Evolutionary conservation across 176 grass and related monocot species (phyloP).

Genomic region (Hsuehochloa calcarea): DNA sequence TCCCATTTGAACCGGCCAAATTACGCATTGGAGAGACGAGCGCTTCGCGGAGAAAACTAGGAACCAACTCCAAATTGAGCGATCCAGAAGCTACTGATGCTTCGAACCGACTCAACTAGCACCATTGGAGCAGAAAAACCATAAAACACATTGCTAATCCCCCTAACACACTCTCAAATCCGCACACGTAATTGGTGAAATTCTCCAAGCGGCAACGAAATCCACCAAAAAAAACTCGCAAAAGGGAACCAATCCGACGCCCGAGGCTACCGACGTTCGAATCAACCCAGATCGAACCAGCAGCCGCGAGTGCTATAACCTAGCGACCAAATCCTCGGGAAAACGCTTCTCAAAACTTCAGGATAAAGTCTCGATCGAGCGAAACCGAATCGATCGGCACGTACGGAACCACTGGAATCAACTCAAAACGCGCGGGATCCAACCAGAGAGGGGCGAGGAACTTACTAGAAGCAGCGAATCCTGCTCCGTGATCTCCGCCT

Average conservation of each 20-base stretch:
- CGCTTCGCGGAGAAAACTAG: not conserved
- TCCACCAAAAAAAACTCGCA: not conserved
- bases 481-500: slow-evolving; percentile 92
- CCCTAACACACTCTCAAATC: slow-evolving; percentile 12
- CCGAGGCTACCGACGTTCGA: not conserved
- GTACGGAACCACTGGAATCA: not conserved
- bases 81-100: slow-evolving; percentile 3
- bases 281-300: slow-evolving; percentile 13
- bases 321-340: slow-evolving; percentile 10
- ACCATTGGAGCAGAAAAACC: not conserved
- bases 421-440: slow-evolving; percentile 2
- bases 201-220: not conserved
- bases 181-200: not conserved
- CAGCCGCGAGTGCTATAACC: not conserved
- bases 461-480: slow-evolving; percentile 88
- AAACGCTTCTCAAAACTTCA: not conserved
- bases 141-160: not conserved
- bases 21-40: not conserved
- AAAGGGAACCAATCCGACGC: not conserved
- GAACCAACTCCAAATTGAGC: not conserved
- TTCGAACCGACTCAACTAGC: not conserved
- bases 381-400: not conserved
- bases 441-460: not conserved
- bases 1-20: not conserved
- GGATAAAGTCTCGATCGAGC: not conserved